A percentile compares a stretch with the other conserved stretches of the same genome.
Evolutionary conservation across 331 rosid genomes (phyloP).

Genomic region (Acacia pycnantha): DNA sequence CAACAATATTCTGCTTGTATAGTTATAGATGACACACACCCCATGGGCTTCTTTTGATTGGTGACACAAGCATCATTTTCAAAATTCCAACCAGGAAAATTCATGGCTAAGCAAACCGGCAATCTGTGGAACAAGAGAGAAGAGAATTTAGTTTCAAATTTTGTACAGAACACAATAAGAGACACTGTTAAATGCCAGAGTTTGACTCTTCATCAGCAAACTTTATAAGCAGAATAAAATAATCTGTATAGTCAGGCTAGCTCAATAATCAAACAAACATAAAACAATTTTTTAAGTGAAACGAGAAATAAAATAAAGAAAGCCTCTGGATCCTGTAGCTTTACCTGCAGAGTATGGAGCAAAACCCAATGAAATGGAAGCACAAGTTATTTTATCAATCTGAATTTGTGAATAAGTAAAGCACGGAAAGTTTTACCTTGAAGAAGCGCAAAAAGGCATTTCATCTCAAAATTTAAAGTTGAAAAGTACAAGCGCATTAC

Average conservation of each 20-base stretch:
- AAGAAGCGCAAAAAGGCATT: constrained; percentile 23
- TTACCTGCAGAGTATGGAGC: constrained; percentile 28
- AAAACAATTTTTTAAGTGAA: constrained; percentile 1
- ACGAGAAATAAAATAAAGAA: constrained; percentile 17
- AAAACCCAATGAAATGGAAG: constrained; percentile 27
- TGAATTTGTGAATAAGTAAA: constrained; percentile 4
- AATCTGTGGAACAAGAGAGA: constrained; percentile 40
- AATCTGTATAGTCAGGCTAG: not conserved
- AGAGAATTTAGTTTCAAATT: constrained; percentile 30
- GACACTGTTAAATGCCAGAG: not conserved
- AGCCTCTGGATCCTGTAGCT: constrained; percentile 27
- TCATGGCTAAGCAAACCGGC: constrained; percentile 54
- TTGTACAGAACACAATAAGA: not conserved
- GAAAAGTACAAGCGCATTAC: constrained; percentile 28
- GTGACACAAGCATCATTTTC: constrained; percentile 50
- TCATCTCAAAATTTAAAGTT: constrained; percentile 14
- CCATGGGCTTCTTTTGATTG: constrained; percentile 63
- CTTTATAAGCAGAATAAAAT: constrained; percentile 15
- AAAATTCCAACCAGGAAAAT: constrained; percentile 68
- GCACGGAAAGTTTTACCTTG: constrained; percentile 12
- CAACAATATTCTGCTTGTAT: constrained; percentile 22
- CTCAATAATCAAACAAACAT: constrained; percentile 26
- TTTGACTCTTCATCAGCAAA: constrained; percentile 21
- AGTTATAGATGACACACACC: constrained; percentile 53
- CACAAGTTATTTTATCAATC: constrained; percentile 13